phyloP scores from a whole-genome alignment of 345 rosid species.

The Nasturtium officinale region DNA sequence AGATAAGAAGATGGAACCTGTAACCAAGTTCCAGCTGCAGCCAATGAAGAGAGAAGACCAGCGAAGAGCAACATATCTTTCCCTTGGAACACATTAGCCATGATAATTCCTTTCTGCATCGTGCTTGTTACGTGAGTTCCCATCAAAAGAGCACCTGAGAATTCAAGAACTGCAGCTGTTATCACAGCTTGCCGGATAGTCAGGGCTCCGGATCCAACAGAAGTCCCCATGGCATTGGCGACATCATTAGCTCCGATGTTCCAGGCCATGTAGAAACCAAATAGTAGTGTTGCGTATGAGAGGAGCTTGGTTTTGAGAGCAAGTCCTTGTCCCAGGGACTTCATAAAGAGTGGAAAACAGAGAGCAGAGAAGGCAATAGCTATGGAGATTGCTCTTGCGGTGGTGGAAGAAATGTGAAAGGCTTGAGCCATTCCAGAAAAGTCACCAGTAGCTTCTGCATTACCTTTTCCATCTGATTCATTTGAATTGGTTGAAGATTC shows the following conservation, averaged over 20 bases:
- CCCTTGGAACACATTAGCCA: slow-evolving; percentile 87
- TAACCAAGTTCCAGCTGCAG: slow-evolving; percentile 97
- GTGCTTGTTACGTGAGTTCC: slow-evolving; percentile 97
- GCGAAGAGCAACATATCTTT: slow-evolving; percentile 79
- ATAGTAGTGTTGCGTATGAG: slow-evolving; percentile 73
- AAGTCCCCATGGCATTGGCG: slow-evolving; percentile 99
- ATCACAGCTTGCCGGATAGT: slow-evolving; percentile 81
- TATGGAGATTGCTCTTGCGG: slow-evolving; percentile 65
- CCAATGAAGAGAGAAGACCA: slow-evolving; percentile 83
- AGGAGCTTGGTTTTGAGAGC: slow-evolving; percentile 64
- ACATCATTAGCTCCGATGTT: slow-evolving; percentile 98
- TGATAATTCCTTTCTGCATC: slow-evolving; percentile 97
- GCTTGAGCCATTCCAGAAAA: slow-evolving; percentile 81
- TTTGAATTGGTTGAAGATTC: slow-evolving; percentile 16
- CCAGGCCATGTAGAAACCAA: slow-evolving; percentile 99
- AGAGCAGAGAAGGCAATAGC: slow-evolving; percentile 75
- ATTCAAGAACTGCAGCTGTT: slow-evolving; percentile 87
- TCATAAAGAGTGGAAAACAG: slow-evolving; percentile 70
- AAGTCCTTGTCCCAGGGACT: slow-evolving; percentile 64
- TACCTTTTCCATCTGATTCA: slow-evolving; percentile 37
- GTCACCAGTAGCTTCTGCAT: slow-evolving; percentile 42
- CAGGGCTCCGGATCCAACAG: slow-evolving; percentile 94
- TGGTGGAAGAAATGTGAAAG: slow-evolving; percentile 69
- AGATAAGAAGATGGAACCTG: slow-evolving; percentile 58
- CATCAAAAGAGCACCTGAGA: slow-evolving; percentile 94